Evolutionary conservation across 352 stramenopile species (phyloP).

Genomic region (Phytophthora pisi): DNA sequence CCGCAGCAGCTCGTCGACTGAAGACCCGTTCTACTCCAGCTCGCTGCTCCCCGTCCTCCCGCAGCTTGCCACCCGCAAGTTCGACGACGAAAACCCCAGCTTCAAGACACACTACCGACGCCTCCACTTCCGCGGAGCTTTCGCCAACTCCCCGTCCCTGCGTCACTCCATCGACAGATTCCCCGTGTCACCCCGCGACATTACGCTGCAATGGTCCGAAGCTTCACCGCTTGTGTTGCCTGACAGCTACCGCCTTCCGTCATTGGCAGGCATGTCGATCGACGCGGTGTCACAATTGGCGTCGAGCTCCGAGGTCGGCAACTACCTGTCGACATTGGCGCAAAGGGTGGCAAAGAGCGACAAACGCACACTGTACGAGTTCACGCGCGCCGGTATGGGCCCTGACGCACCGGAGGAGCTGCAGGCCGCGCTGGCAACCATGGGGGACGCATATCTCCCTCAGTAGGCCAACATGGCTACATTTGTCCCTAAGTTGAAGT

Average conservation of each 20-base stretch:
- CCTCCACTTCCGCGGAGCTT: constrained; percentile 58
- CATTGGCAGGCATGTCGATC: constrained; percentile 30
- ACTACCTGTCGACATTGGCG: constrained; percentile 53
- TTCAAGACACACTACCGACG: constrained; percentile 47
- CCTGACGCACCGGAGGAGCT: constrained; percentile 70
- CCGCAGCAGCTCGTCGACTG: background rate
- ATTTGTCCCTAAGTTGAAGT: constrained; percentile 20
- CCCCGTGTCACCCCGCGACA: constrained; percentile 31
- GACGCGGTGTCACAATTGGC: constrained; percentile 58
- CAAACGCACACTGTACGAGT: constrained; percentile 77
- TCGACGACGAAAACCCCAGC: background rate
- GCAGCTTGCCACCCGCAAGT: constrained; percentile 2
- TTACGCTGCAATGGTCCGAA: constrained; percentile 50
- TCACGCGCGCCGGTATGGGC: constrained; percentile 75
- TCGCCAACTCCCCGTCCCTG: constrained; percentile 32
- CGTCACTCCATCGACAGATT: constrained; percentile 34
- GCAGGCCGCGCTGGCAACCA: constrained; percentile 43
- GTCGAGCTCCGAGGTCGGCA: constrained; percentile 44
- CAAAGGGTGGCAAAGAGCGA: constrained; percentile 45
- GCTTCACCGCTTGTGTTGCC: constrained; percentile 30
- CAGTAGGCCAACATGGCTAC: constrained; percentile 22
- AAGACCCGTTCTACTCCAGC: constrained; percentile 29
- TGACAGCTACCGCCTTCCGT: constrained; percentile 26
- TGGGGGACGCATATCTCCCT: constrained; percentile 53
- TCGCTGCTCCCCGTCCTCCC: constrained; percentile 54